Evolutionary conservation across 2,329 filamentous ascomycete genomes (phyloP), one percentile per base, ranked within the genome.

Genomic region (Beauveria asiatica): DNA sequence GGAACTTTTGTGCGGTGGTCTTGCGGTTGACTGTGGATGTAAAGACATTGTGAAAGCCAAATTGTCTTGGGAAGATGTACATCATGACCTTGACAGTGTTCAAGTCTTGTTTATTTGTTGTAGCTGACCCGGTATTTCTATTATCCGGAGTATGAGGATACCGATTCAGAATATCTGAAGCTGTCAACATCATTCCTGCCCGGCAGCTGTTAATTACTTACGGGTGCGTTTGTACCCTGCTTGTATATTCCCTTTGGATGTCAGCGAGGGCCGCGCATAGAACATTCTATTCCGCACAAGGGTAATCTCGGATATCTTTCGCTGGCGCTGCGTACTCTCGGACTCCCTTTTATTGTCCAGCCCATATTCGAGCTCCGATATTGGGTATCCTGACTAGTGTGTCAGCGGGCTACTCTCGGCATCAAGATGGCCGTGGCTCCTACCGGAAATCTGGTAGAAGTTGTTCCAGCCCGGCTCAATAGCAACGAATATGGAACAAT

Each of bases 1-100:
- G 89, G 68, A 93, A 86, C 27, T 82, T 82, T 66, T 93, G 88
- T 0, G 83, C 77, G 0, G 87, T 93, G 67, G 89, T 83, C 53
- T 75, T 80, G 23, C 69, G 70, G 69, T 94, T 82, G 17, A 88
- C 80, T 3, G 77, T 74, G 5, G 86, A 89, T 0, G 86, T 91
- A 70, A 97, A 97, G n/a, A 88, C 91, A 72, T 97, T 99, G 69
- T 96, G 91, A 3, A 99, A 76, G 16, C 84, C 84, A 68, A 96
- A 97, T 68, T 97, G 92, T 11, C 87, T 82, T 37, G 94, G 94
- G 66, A 99, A 99, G 1, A 99, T 86, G 72, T 97, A 93, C 78
- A 93, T 94, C 82, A 96, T 84, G 21, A 96, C 74, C 65, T 88
- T 89, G 11, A 85, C 69, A 0, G 85, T 89, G 63, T 87, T 81